Percentiles rank a stretch among this genome's conserved stretches.
phyloP scores from a whole-genome alignment of 441 rosid species.

The Populus hybrid region DNA sequence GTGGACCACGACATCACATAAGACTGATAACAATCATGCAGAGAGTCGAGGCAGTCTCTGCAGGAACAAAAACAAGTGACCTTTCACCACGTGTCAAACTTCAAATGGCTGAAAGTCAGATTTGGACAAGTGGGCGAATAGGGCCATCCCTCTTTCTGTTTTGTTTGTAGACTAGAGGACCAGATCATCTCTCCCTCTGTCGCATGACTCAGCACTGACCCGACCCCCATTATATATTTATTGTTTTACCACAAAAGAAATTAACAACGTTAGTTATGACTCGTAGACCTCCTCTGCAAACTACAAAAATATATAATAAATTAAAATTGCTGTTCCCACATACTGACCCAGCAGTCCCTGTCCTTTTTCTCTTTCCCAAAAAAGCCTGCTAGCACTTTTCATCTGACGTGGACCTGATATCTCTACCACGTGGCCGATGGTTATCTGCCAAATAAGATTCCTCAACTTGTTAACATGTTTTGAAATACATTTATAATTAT shows the following conservation, averaged over 20 bases:
- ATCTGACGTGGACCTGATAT: slow-evolving; percentile 31
- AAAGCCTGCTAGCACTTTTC: slow-evolving; percentile 11
- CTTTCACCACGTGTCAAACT: slow-evolving; percentile 14
- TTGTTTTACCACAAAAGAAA: not conserved
- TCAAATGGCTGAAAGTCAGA: slow-evolving; percentile 15
- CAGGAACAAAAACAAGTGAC: not conserved
- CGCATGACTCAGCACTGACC: slow-evolving; percentile 14
- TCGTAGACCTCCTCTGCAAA: not conserved
- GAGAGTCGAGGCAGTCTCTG: not conserved
- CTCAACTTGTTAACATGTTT: not conserved
- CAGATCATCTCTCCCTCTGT: slow-evolving; percentile 3
- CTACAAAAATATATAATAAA: not conserved
- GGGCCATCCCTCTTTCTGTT: not conserved
- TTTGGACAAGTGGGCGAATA: not conserved
- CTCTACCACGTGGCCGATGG: slow-evolving; percentile 13
- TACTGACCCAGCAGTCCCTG: slow-evolving; percentile 18
- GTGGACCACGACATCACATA: not conserved
- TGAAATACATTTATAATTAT: too few relatives aligned
- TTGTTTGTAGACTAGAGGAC: not conserved
- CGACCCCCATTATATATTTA: not conserved
- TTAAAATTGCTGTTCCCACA: not conserved
- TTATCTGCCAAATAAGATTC: slow-evolving; percentile 31
- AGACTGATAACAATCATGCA: not conserved
- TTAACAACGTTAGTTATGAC: not conserved
- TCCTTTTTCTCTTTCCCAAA: slow-evolving; percentile 6